phyloP scores from a whole-genome alignment of 2,329 filamentous ascomycete species.

The Pseudopyricularia cyperi region DNA sequence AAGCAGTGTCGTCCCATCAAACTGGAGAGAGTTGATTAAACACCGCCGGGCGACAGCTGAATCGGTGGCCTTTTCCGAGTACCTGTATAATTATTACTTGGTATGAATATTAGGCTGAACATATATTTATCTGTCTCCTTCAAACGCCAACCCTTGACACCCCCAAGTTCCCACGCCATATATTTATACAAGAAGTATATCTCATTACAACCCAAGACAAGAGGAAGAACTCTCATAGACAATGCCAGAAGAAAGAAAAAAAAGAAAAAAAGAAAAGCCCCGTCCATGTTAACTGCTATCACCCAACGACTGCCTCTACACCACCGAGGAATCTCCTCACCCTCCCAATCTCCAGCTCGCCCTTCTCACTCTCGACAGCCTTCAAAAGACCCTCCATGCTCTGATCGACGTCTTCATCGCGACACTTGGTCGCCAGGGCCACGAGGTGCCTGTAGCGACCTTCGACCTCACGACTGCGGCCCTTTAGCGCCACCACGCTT shows the following conservation, averaged over 20 bases:
- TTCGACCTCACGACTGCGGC: constrained; percentile 72
- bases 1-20: too few species aligned
- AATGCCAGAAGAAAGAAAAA: too few species aligned
- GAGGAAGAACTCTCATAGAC: neutral
- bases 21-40: too few species aligned
- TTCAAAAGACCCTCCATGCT: constrained; percentile 68
- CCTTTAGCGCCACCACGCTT: constrained; percentile 58
- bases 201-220: neutral
- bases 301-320: constrained; percentile 46
- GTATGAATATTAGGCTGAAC: neutral
- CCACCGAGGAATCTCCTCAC: constrained; percentile 70
- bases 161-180: neutral
- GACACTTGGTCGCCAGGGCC: constrained; percentile 69
- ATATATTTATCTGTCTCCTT: neutral
- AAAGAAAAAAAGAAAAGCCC: neutral
- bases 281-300: neutral
- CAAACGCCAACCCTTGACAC: neutral
- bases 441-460: constrained; percentile 82
- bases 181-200: neutral
- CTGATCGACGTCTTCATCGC: constrained; percentile 66
- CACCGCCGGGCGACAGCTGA: too few species aligned
- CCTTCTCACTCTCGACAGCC: constrained; percentile 78
- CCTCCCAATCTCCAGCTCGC: constrained; percentile 61
- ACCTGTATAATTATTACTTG: too few species aligned
- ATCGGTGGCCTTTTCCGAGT: too few species aligned